Percentiles rank a stretch among this genome's conserved stretches.
Evolutionary conservation across 1,139 yeast genomes (phyloP).

Genomic region (Kurtzmaniella quercitrusa): DNA sequence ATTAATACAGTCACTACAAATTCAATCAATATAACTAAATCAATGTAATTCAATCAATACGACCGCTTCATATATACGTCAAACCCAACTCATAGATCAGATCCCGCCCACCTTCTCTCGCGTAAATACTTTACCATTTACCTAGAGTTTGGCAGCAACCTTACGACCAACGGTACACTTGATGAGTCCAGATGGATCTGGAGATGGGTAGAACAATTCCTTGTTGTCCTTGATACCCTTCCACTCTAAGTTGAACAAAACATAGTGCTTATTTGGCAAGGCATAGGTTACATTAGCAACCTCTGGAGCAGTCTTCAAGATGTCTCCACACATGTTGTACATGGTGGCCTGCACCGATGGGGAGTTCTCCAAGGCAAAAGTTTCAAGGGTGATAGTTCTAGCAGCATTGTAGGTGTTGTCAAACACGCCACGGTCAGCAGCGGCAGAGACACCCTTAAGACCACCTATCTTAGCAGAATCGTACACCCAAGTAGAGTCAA

Average conservation of each 20-base stretch:
- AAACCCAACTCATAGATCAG: too few relatives aligned
- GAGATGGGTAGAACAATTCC: constrained; percentile 82
- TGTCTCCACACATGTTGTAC: constrained; percentile 83
- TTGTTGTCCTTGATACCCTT: constrained; percentile 77
- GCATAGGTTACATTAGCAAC: constrained; percentile 64
- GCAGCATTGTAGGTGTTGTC: constrained; percentile 61
- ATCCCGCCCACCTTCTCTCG: too few relatives aligned
- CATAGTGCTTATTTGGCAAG: constrained; percentile 88
- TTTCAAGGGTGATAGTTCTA: constrained; percentile 64
- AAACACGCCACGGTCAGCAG: constrained; percentile 59
- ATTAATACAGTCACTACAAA: too few relatives aligned
- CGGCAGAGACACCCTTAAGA: constrained; percentile 45
- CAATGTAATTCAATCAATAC: too few relatives aligned
- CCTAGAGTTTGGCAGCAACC: constrained; percentile 36
- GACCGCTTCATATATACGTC: too few relatives aligned
- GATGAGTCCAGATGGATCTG: constrained; percentile 91
- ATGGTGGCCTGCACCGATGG: constrained; percentile 93
- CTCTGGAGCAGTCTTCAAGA: constrained; percentile 53
- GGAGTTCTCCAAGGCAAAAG: constrained; percentile 81
- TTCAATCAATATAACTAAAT: too few relatives aligned
- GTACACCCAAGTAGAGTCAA: constrained; percentile 73
- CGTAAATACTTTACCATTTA: neutral
- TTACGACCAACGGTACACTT: constrained; percentile 77
- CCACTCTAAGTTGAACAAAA: constrained; percentile 77
- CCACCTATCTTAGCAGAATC: constrained; percentile 44